Base-by-base conservation (phyloP, 2,329 filamentous ascomycete genomes). In the Ophiocordyceps polyrhachis-furcata region DNA sequence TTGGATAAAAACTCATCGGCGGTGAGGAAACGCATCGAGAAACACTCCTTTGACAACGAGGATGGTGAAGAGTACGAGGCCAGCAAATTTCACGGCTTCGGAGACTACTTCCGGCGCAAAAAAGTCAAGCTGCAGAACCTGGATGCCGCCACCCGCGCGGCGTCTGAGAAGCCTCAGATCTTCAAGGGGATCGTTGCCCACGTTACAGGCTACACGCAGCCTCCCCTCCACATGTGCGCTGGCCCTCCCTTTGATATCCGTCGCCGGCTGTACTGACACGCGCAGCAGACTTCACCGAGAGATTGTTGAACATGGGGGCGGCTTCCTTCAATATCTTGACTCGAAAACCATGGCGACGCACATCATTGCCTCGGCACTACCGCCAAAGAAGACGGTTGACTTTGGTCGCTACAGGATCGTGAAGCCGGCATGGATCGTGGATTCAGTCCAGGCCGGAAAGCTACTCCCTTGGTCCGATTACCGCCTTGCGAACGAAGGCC, bases 51-150 rank as follows among this genome's bases (percentile, higher is more conserved):
- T 58, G 69, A 80, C 2, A 72, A 83, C 55, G 87, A 95, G 58
- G 73, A 74, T 21, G 89, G 91, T 46, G 89, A 96, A 47, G 93
- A 98, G 60, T 98, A 98, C 60, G 79, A 81, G 47, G 76, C 71
- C 2, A 95, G 87, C 49, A 76, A 74, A 44, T 98, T 96, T 61
- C 85, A 86, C 23, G 89, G 88, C 9, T 93, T 96, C 55, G 64
- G 70, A 21, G 89, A 96, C 56, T 98, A 96, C 61, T 93, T 95
- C 58, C 74, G 88, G 43, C 80, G 88, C 46, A 98, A 98, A 68
- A 95, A 93, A 69, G 79, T 94, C 61, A 98, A 98, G 58, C 72
- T 98, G 4, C 91, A 96, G 61, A 98, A 98, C 56, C 74, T 91
- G 28, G 91, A 98, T 62, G 79, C 79, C 9, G 76, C 93, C 45